These are phyloP conservation scores for Podospora pseudocomata DNA, from an alignment of 495 filamentous ascomycete genomes.

Conservation along the genomic window DNA sequence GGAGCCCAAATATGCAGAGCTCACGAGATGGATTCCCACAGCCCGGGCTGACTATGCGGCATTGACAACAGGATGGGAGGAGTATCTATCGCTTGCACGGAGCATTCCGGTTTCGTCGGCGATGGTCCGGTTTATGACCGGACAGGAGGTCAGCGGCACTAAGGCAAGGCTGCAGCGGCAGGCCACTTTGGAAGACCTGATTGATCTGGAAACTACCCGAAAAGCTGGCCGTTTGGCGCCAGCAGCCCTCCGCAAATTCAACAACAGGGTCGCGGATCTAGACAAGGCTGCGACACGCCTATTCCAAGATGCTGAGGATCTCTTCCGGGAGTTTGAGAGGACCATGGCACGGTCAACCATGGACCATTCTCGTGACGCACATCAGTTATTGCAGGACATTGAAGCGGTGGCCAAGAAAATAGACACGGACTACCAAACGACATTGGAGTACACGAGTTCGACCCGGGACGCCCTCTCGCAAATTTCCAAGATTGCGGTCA, in stretches of 20 bases:
- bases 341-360: constrained; percentile 44
- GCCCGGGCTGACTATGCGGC: constrained; percentile 66
- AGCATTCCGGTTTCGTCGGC: constrained; percentile 53
- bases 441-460: constrained; percentile 62
- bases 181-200: constrained; percentile 64
- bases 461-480: constrained; percentile 71
- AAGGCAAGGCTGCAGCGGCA: constrained; percentile 37
- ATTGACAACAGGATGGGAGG: constrained; percentile 65
- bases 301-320: constrained; percentile 42
- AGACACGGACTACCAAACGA: constrained; percentile 78
- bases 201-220: constrained; percentile 62
- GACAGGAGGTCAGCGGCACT: constrained; percentile 40
- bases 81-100: constrained; percentile 58
- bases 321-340: constrained; percentile 48
- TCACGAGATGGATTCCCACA: constrained; percentile 68
- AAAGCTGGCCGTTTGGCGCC: constrained; percentile 56
- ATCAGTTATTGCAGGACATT: constrained; percentile 73
- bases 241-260: constrained; percentile 44
- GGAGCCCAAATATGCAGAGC: constrained; percentile 68
- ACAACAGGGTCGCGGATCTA: constrained; percentile 43
- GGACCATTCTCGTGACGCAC: constrained; percentile 39
- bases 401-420: constrained; percentile 82
- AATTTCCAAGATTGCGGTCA: constrained; percentile 79
- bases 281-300: constrained; percentile 45
- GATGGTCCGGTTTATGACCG: constrained; percentile 54